phyloP scores from a whole-genome alignment of 768 basidiomycete species.

The Piloderma croceum region DNA sequence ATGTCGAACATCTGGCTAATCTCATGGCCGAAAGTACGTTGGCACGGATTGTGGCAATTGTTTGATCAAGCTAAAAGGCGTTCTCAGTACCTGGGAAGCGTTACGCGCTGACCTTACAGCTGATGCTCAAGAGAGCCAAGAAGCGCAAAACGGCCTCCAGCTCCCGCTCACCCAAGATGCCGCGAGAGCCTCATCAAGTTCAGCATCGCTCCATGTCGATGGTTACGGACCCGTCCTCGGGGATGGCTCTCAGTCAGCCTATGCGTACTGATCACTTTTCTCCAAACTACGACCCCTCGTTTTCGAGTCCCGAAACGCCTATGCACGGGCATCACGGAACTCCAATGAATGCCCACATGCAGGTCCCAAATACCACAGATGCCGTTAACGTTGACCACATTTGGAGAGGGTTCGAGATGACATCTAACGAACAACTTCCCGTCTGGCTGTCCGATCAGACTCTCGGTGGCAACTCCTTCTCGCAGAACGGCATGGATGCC shows the following conservation, averaged over 20 bases:
- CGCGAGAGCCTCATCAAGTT: slow-evolving; percentile 47
- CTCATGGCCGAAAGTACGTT: slow-evolving; percentile 74
- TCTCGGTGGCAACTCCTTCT: slow-evolving; percentile 68
- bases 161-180: slow-evolving; percentile 55
- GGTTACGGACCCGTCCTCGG: slow-evolving; percentile 38
- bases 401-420: slow-evolving; percentile 70
- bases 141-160: slow-evolving; percentile 51
- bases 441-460: slow-evolving; percentile 86
- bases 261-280: slow-evolving; percentile 45
- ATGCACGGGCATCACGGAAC: slow-evolving; percentile 23
- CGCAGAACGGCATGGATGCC: slow-evolving; percentile 80
- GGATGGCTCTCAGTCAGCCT: no score
- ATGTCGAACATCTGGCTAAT: slow-evolving; percentile 72
- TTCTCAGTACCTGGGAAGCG: slow-evolving; percentile 89
- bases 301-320: slow-evolving; percentile 26
- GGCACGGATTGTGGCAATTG: no score
- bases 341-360: slow-evolving; percentile 15
- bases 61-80: no score
- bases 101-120: slow-evolving; percentile 82
- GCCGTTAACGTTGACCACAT: slow-evolving; percentile 58
- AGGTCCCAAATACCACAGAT: slow-evolving; percentile 33
- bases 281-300: slow-evolving; percentile 47
- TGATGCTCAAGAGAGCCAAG: slow-evolving; percentile 79
- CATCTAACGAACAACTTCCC: slow-evolving; percentile 68
- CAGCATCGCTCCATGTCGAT: slow-evolving; percentile 43